Evolutionary conservation across 306 rosid genomes (phyloP).

Genomic region (Gillenia trifoliata): DNA sequence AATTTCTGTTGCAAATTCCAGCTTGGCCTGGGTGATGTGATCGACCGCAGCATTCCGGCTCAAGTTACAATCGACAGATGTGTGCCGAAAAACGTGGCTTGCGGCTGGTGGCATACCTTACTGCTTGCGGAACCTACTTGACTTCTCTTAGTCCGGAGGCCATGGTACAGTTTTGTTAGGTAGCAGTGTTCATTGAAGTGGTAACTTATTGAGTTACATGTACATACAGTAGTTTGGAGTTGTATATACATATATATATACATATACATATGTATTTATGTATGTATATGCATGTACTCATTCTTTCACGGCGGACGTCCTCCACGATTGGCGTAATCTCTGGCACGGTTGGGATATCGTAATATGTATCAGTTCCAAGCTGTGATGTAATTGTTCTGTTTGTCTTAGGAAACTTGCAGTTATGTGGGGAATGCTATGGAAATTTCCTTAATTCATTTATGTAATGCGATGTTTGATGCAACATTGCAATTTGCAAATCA

Average conservation of each 20-base stretch:
- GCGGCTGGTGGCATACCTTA: slow-evolving; percentile 99
- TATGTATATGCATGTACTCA: slow-evolving; percentile 33
- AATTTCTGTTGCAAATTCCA: slow-evolving; percentile 32
- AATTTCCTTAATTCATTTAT: too few relatives aligned
- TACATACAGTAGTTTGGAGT: slow-evolving; percentile 30
- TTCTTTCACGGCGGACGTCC: slow-evolving; percentile 44
- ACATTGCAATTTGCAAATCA: too few relatives aligned
- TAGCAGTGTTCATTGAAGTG: slow-evolving; percentile 46
- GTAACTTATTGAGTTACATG: slow-evolving; percentile 34
- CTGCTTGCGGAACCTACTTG: slow-evolving; percentile 73
- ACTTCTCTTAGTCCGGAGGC: slow-evolving; percentile 23
- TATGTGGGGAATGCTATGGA: neutral
- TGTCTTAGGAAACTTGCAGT: neutral
- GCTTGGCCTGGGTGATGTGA: slow-evolving; percentile 94
- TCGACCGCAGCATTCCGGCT: slow-evolving; percentile 83
- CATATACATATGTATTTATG: slow-evolving; percentile 11
- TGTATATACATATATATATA: slow-evolving; percentile 3
- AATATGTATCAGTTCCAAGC: neutral
- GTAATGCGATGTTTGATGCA: too few relatives aligned
- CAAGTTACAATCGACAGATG: slow-evolving; percentile 62
- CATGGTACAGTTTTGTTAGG: slow-evolving; percentile 77
- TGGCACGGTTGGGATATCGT: slow-evolving; percentile 2
- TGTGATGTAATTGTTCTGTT: neutral
- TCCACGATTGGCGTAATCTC: slow-evolving; percentile 25
- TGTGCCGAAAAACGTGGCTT: slow-evolving; percentile 61